A percentile compares a stretch with the other conserved stretches of the same genome.
Conservation (phyloP, 2,329 filamentous ascomycete genomes). For the Ceratocystis papillata region DNA sequence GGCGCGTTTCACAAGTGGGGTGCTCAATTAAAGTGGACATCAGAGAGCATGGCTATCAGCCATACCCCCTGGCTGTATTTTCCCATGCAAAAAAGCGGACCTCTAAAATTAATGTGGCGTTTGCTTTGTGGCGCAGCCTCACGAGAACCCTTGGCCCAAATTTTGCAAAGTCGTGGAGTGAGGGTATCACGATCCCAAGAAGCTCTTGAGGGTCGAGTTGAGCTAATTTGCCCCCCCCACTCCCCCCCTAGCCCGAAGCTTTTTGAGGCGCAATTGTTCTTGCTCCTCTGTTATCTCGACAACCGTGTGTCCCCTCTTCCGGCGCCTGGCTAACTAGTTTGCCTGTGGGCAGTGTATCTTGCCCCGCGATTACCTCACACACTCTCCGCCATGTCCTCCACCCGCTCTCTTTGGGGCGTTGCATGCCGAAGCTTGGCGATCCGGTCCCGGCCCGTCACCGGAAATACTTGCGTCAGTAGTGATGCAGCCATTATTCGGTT, state of each 20-base stretch:
- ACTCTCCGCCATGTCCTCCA: constrained; percentile 41
- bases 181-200: constrained; percentile 6
- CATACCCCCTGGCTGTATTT: background rate
- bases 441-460: constrained; percentile 30
- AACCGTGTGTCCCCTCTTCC: background rate
- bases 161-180: constrained; percentile 10
- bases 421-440: constrained; percentile 36
- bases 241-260: background rate
- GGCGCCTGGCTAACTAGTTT: background rate
- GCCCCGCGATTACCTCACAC: background rate
- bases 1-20: background rate
- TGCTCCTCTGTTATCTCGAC: background rate
- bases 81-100: background rate
- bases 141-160: constrained; percentile 1
- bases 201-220: background rate
- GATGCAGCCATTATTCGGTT: constrained; percentile 28
- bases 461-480: constrained; percentile 25
- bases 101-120: background rate
- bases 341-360: background rate
- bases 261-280: background rate
- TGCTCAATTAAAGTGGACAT: background rate
- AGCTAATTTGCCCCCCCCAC: no score
- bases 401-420: constrained; percentile 40
- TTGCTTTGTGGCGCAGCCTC: constrained; percentile 12
- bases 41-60: background rate